These are phyloP conservation scores for Phytophthora pluvialis DNA, from an alignment of 352 stramenopile species.

Conservation along the genomic window DNA sequence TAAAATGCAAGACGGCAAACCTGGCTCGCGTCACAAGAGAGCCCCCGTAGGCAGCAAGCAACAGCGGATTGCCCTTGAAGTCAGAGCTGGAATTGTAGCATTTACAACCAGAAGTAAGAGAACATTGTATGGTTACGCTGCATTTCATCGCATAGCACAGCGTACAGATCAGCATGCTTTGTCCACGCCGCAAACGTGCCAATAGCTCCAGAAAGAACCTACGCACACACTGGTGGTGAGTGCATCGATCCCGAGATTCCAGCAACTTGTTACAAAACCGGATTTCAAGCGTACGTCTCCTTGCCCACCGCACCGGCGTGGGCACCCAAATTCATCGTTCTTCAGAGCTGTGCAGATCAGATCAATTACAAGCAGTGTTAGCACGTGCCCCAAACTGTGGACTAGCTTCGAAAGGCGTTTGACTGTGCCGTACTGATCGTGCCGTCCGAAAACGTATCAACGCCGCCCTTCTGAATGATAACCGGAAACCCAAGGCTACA, in stretches of 20 bases:
- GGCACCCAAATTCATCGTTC: conserved; percentile 74
- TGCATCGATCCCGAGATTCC: background rate
- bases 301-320: conserved; percentile 90
- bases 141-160: background rate
- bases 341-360: conserved; percentile 47
- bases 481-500: conserved; percentile 79
- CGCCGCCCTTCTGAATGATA: conserved; percentile 84
- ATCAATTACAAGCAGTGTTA: conserved; percentile 6
- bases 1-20: conserved; percentile 28
- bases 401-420: background rate
- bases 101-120: background rate
- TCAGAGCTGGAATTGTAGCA: conserved; percentile 21
- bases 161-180: conserved; percentile 51
- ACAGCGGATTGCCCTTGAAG: conserved; percentile 54
- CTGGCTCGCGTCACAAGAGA: conserved; percentile 84
- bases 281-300: conserved; percentile 74
- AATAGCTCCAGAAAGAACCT: conserved; percentile 86
- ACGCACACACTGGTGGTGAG: conserved; percentile 6
- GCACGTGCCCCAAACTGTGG: background rate
- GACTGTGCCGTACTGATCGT: conserved; percentile 44
- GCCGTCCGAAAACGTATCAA: conserved; percentile 87
- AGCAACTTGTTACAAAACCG: background rate
- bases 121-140: background rate
- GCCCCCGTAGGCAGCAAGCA: conserved; percentile 79
- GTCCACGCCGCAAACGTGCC: conserved; percentile 84